Percentiles rank a stretch among this genome's conserved stretches.
Evolutionary conservation across 805 yeast species (phyloP).

Genomic region (Zygosaccharomyces pseudorouxii): DNA sequence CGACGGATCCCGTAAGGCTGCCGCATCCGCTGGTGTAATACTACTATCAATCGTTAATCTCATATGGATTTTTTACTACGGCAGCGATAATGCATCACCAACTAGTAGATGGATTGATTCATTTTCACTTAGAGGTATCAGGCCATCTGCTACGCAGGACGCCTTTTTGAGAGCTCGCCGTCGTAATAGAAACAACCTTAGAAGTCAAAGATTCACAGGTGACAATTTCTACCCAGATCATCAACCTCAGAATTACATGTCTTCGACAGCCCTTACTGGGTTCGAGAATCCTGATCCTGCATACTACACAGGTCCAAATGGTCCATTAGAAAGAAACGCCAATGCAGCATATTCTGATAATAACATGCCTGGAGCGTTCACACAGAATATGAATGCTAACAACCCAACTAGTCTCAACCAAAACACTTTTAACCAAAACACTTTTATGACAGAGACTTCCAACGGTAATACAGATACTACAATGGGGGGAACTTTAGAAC

Average conservation of each 20-base stretch:
- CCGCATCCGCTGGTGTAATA: constrained; percentile 91
- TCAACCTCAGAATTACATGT: constrained; percentile 34
- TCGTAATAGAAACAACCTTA: constrained; percentile 17
- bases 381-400: constrained; percentile 15
- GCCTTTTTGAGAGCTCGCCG: constrained; percentile 25
- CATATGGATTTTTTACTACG: constrained; percentile 83
- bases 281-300: constrained; percentile 47
- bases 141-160: constrained; percentile 35
- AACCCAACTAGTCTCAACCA: constrained; percentile 11
- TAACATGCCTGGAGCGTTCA: constrained; percentile 11
- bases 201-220: constrained; percentile 9
- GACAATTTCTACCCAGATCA: constrained; percentile 17
- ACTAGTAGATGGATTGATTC: constrained; percentile 81
- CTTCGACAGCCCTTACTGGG: constrained; percentile 56
- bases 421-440: constrained; percentile 15
- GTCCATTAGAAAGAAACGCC: constrained; percentile 4
- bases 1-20: constrained; percentile 58
- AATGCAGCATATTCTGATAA: constrained; percentile 5
- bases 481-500: constrained; percentile 35
- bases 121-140: constrained; percentile 55
- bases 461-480: constrained; percentile 34
- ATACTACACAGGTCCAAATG: constrained; percentile 6
- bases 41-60: constrained; percentile 75
- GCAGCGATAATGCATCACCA: constrained; percentile 87
- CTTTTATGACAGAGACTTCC: constrained; percentile 28